Base-by-base conservation (phyloP, 257 asterid genomes). In the Verbascum thapsus region DNA sequence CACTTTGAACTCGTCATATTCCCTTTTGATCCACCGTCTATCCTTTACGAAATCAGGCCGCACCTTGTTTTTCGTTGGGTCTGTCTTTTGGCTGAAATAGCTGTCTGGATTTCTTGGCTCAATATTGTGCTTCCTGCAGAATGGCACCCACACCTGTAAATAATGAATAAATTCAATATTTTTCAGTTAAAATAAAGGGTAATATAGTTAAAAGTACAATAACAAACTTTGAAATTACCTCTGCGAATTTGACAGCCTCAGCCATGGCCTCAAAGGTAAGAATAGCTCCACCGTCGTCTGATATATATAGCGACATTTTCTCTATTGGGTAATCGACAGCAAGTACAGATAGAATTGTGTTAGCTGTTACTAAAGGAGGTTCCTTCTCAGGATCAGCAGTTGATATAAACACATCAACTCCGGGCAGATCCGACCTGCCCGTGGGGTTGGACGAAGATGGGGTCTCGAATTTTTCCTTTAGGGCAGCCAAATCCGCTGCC, bases 231-330 rank as follows among this genome's bases (percentile, higher is more conserved):
- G 22, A 42, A 7, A 26, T 47, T 72, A 90, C 96, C 97, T 88
- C 90, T 8, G 86, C 94, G 51, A 92, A 92, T 58, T 82, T 74
- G 68, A 92, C 99, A 22, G 94, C 90, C 85, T 92, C 99, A 7
- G 97, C 99, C 99, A 92, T 92, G 81, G 99, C 99, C 80, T 92
- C 99, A 58, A 92, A 92, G 2, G 79, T 92, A 23, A 82, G 89
- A 26, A 92, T 83, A 9, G 97, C 87, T 16, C 95, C 99, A 11
- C 97, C 99, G 47, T 92, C 99, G 62, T 92, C 99, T 0, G 99
- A 92, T 8, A 92, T 87, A 61, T 89, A 92, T n/a, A 89, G 18
- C 1, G 95, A 83, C 22, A 85, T 8, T 78, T 92, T 92, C 74
- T 92, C 99, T 23, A 92, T 77, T 3, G 99, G 99, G 64, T 92